A percentile compares a stretch with the other conserved stretches of the same genome.
These are phyloP conservation scores for Tardiomyces depauwii DNA, from an alignment of 1,139 yeast genomes.

Conservation along the genomic window DNA sequence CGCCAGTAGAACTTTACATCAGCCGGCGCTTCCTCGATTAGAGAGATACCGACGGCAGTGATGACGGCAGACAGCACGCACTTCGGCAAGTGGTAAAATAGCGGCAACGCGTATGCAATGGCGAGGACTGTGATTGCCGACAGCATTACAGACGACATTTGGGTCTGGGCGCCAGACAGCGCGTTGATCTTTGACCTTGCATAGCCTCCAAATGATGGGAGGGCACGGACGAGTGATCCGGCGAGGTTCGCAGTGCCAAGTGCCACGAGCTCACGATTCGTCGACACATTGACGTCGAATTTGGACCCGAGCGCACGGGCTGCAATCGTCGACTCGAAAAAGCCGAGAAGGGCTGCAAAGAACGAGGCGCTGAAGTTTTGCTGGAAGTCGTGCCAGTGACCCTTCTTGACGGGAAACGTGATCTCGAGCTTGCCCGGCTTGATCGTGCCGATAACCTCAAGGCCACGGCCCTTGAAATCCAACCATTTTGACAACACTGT, in stretches of 20 bases:
- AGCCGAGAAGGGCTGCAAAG: conserved; percentile 77
- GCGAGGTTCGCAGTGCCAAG: conserved; percentile 65
- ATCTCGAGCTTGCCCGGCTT: conserved; percentile 34
- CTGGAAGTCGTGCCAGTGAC: conserved; percentile 25
- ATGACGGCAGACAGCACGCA: conserved; percentile 78
- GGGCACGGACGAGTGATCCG: conserved; percentile 61
- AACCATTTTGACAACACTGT: conserved; percentile 45
- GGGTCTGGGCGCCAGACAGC: conserved; percentile 75
- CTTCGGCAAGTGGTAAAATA: conserved; percentile 63
- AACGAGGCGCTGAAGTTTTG: conserved; percentile 34
- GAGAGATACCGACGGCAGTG: conserved; percentile 63
- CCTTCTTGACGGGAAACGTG: conserved; percentile 37
- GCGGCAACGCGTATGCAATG: conserved; percentile 48
- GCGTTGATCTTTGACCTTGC: conserved; percentile 89
- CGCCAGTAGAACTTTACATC: conserved; percentile 66
- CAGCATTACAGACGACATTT: conserved; percentile 73
- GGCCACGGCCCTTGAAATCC: conserved; percentile 47
- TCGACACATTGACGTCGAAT: conserved; percentile 23
- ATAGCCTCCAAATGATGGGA: conserved; percentile 95
- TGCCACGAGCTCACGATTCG: conserved; percentile 57
- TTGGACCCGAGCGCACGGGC: conserved; percentile 42
- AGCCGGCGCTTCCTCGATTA: conserved; percentile 79
- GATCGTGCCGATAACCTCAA: conserved; percentile 62
- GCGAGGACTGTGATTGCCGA: conserved; percentile 62
- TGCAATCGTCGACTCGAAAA: conserved; percentile 91